Evolutionary conservation across 2,329 filamentous ascomycete species (phyloP).

Genomic region (Diplodia scrobiculata): DNA sequence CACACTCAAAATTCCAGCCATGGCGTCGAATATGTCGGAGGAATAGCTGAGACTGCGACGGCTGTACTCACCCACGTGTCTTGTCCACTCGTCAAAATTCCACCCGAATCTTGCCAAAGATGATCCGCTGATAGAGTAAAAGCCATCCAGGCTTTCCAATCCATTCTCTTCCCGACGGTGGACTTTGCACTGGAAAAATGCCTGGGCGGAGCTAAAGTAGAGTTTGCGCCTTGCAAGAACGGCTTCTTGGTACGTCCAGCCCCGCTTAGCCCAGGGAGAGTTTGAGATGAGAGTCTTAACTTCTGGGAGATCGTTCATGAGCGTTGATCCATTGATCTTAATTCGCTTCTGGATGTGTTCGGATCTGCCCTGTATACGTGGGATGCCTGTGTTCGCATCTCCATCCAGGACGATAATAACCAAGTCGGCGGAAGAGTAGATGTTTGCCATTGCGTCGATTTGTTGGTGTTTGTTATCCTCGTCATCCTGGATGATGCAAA

Average conservation of each 20-base stretch:
- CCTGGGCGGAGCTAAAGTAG: background rate
- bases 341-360: background rate
- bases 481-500: conserved; percentile 28
- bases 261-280: background rate
- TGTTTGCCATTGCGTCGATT: conserved; percentile 3
- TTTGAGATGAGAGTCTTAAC: background rate
- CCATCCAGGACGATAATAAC: background rate
- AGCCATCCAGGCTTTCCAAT: too few relatives aligned
- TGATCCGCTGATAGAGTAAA: too few relatives aligned
- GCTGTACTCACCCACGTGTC: background rate
- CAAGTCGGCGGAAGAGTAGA: background rate
- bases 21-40: conserved; percentile 17
- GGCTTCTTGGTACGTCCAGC: conserved; percentile 27
- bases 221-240: background rate
- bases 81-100: background rate
- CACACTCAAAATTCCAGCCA: background rate
- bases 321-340: background rate
- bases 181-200: background rate
- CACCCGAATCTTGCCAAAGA: background rate
- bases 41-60: background rate
- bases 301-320: background rate
- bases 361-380: background rate
- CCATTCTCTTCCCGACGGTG: accelerated
- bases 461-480: background rate
- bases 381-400: background rate